Conservation (phyloP, 495 filamentous ascomycete species). For the Aspergillus affinis region DNA sequence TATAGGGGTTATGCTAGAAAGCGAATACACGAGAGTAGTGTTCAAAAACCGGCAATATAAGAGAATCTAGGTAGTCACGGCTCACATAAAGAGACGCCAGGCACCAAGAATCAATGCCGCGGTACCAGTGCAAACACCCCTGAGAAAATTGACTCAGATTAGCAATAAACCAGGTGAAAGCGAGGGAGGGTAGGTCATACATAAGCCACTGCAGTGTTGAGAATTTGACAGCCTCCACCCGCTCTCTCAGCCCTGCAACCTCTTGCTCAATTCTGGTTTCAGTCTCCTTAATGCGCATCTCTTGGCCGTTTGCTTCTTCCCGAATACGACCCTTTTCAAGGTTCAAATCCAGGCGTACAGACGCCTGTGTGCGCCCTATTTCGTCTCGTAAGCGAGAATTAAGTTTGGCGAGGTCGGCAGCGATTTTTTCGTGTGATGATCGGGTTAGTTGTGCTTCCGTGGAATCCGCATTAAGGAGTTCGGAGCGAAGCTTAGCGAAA, state of each 20-base stretch:
- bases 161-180: slow-evolving; percentile 18
- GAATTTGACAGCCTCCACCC: slow-evolving; percentile 96
- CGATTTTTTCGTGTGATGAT: slow-evolving; percentile 85
- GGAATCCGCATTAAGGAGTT: slow-evolving; percentile 86
- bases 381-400: slow-evolving; percentile 88
- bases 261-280: slow-evolving; percentile 98
- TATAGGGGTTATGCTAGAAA: neutral
- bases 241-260: slow-evolving; percentile 83
- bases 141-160: too few species aligned
- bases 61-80: neutral
- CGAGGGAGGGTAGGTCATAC: slow-evolving; percentile 37
- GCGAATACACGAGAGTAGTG: neutral
- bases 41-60: neutral
- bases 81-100: slow-evolving; percentile 80
- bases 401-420: slow-evolving; percentile 91
- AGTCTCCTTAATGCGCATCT: slow-evolving; percentile 98
- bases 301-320: slow-evolving; percentile 95
- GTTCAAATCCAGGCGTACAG: slow-evolving; percentile 88
- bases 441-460: slow-evolving; percentile 86
- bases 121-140: slow-evolving; percentile 90
- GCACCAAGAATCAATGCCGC: slow-evolving; percentile 93
- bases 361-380: slow-evolving; percentile 88
- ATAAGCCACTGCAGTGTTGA: slow-evolving; percentile 97
- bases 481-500: slow-evolving; percentile 96
- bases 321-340: slow-evolving; percentile 95